A percentile compares a stretch with the other conserved stretches of the same genome.
Evolutionary conservation across 176 grass and related monocot genomes (phyloP).

Genomic region (Chloris gayana): DNA sequence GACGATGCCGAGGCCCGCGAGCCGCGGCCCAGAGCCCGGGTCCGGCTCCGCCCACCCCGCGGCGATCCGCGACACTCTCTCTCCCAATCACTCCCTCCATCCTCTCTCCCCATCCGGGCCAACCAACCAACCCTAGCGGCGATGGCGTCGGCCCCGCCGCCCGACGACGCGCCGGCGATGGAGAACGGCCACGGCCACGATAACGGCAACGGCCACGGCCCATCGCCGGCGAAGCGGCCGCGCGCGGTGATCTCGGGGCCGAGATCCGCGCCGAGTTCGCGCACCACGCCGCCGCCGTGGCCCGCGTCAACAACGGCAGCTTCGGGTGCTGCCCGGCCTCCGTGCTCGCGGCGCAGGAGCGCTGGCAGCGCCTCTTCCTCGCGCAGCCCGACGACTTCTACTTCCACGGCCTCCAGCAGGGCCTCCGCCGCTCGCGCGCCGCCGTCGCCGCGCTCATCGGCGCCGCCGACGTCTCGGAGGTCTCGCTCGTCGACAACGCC

Average conservation of each 20-base stretch:
- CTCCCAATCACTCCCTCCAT: not conserved
- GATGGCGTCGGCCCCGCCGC: slow-evolving; percentile 43
- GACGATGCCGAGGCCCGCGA: not conserved
- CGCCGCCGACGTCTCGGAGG: slow-evolving; percentile 62
- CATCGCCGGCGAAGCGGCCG: slow-evolving; percentile 40
- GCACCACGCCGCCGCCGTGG: slow-evolving; percentile 68
- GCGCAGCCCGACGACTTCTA: slow-evolving; percentile 88
- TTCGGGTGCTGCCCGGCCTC: slow-evolving; percentile 84
- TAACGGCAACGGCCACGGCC: slow-evolving; percentile 36
- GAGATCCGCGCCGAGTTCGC: slow-evolving; percentile 78
- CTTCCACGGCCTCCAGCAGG: slow-evolving; percentile 70
- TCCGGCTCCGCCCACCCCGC: not conserved
- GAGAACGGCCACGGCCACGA: slow-evolving; percentile 53
- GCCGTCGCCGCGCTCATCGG: slow-evolving; percentile 51
- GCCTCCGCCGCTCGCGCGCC: slow-evolving; percentile 57
- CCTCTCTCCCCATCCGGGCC: slow-evolving; percentile 28
- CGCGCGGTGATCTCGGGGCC: slow-evolving; percentile 42
- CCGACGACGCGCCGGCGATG: slow-evolving; percentile 26
- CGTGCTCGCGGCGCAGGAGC: slow-evolving; percentile 63
- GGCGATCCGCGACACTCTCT: not conserved
- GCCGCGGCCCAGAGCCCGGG: not conserved
- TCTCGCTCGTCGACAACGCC: slow-evolving; percentile 95
- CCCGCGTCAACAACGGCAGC: slow-evolving; percentile 96
- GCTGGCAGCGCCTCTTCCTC: slow-evolving; percentile 74
- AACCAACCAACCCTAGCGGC: slow-evolving; percentile 42